Percentiles rank a stretch among this genome's conserved stretches.
Evolutionary conservation across 2,329 filamentous ascomycete genomes (phyloP).

Genomic region (Fusarium buxicola): DNA sequence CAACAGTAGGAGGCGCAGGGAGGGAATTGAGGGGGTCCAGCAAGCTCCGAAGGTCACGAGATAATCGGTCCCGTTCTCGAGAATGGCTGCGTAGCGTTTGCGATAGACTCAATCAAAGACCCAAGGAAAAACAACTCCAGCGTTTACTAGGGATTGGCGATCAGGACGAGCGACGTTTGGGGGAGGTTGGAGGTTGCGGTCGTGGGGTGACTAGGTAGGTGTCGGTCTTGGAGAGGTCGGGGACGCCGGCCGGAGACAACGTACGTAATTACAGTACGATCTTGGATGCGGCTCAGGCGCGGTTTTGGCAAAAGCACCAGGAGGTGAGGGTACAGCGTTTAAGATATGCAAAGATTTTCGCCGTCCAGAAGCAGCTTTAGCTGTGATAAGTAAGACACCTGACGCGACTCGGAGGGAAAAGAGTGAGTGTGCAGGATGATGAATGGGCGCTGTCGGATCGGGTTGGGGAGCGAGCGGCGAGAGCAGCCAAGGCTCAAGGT

Average conservation of each 20-base stretch:
- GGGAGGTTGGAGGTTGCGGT: constrained; percentile 36
- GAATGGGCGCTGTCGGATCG: constrained; percentile 37
- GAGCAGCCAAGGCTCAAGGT: constrained; percentile 31
- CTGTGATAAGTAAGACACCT: constrained; percentile 19
- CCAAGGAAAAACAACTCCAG: constrained; percentile 4
- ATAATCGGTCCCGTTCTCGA: constrained; percentile 28
- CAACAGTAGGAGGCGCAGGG: constrained; percentile 25
- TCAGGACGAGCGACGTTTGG: constrained; percentile 23
- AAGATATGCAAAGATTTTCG: constrained; percentile 7
- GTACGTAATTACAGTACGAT: constrained; percentile 19
- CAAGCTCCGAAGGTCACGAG: constrained; percentile 40
- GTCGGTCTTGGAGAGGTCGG: constrained; percentile 39
- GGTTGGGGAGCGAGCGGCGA: constrained; percentile 31
- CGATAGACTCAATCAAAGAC: constrained; percentile 17
- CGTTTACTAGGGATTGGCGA: constrained; percentile 26
- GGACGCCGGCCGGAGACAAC: constrained; percentile 36
- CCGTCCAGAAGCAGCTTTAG: constrained; percentile 9
- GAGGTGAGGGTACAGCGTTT: constrained; percentile 12
- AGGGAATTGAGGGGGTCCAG: constrained; percentile 39
- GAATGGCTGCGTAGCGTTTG: constrained; percentile 27
- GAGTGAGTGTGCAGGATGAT: constrained; percentile 34
- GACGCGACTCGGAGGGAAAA: constrained; percentile 26
- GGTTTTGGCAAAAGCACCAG: constrained; percentile 11
- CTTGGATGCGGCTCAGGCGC: constrained; percentile 12
- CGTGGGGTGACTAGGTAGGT: constrained; percentile 37